phyloP scores from a whole-genome alignment of 179 eudicot species.

The Amaranthus tricolor region DNA sequence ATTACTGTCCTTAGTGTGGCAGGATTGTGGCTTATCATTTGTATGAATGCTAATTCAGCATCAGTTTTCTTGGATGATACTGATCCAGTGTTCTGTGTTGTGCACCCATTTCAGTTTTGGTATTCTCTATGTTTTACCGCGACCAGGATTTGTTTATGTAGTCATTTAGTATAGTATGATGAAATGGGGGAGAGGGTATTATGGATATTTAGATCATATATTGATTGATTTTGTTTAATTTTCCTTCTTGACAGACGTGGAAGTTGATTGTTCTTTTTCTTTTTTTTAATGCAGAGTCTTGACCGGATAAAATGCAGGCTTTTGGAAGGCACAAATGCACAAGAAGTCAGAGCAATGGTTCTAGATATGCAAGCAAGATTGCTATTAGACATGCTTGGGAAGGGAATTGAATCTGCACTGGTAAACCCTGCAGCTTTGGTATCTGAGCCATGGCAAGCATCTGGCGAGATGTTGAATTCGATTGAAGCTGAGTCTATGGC shows the following conservation, averaged over 20 bases:
- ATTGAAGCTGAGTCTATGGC: conserved; percentile 93
- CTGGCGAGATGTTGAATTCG: conserved; percentile 62
- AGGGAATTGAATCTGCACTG: conserved; percentile 92
- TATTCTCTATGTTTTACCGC: neutral
- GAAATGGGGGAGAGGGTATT: neutral
- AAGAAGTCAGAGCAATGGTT: conserved; percentile 99
- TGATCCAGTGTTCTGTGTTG: neutral
- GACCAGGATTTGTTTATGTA: neutral
- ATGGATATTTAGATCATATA: neutral
- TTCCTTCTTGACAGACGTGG: neutral
- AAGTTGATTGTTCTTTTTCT: conserved; percentile 1
- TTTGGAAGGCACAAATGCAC: conserved; percentile 92
- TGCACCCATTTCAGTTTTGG: neutral
- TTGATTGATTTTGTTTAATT: neutral
- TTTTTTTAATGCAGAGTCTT: conserved; percentile 54
- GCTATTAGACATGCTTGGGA: conserved; percentile 94
- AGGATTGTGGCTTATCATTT: conserved; percentile 1
- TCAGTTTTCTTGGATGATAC: conserved; percentile 1
- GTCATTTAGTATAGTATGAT: neutral
- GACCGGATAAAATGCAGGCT: conserved; percentile 96
- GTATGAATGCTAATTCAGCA: neutral
- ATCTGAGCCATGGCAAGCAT: conserved; percentile 86
- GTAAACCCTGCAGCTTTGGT: conserved; percentile 83
- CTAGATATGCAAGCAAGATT: conserved; percentile 98
- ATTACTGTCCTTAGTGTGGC: neutral